These are phyloP conservation scores for Candida glaebosa DNA, from an alignment of 805 yeast genomes.

Conservation along the genomic window DNA sequence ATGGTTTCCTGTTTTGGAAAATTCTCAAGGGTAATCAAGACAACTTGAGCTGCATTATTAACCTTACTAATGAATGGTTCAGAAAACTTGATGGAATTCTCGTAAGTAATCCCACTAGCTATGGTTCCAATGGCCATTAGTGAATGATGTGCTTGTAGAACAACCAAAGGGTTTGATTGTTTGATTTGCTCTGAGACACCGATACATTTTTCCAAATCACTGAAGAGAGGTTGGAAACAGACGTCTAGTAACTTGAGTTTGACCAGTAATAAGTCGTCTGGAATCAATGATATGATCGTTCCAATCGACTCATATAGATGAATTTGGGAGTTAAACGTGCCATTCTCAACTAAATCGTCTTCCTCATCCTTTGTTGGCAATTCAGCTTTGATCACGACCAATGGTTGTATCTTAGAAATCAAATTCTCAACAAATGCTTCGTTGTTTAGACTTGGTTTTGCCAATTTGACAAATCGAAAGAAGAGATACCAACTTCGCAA, in stretches of 20 bases:
- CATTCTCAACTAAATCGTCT: conserved; percentile 42
- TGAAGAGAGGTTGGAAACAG: conserved; percentile 72
- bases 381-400: conserved; percentile 62
- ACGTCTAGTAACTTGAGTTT: conserved; percentile 53
- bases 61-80: conserved; percentile 42
- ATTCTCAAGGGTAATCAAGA: conserved; percentile 76
- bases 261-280: conserved; percentile 18
- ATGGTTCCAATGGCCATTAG: conserved; percentile 87
- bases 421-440: conserved; percentile 46
- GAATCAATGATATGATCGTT: conserved; percentile 52
- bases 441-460: conserved; percentile 58
- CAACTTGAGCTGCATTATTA: conserved; percentile 73
- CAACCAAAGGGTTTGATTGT: conserved; percentile 37
- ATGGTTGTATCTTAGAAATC: conserved; percentile 56
- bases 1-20: conserved; percentile 63
- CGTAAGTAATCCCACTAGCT: conserved; percentile 76
- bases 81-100: conserved; percentile 31
- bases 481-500: conserved; percentile 89
- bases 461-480: conserved; percentile 73
- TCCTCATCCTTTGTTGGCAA: conserved; percentile 55
- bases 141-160: conserved; percentile 80
- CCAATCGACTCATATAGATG: conserved; percentile 88
- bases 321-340: conserved; percentile 71
- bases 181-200: conserved; percentile 23
- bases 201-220: conserved; percentile 65